Percentiles rank a stretch among this genome's conserved stretches.
These are phyloP conservation scores for Thelonectria blattea DNA, from an alignment of 2,329 filamentous ascomycete genomes.

Conservation along the genomic window DNA sequence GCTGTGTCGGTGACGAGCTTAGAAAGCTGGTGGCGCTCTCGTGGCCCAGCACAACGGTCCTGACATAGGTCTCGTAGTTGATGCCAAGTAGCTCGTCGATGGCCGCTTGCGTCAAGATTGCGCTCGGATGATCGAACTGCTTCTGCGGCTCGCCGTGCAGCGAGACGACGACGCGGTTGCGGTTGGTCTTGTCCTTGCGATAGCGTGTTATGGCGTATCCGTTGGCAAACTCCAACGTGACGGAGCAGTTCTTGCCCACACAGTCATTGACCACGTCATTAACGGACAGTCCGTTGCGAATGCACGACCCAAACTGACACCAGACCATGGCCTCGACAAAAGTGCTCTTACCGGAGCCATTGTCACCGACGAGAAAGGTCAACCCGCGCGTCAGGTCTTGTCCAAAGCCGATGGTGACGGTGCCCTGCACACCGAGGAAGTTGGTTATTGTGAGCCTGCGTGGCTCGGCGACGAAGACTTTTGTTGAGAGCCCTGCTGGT, in stretches of 20 bases:
- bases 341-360: conserved; percentile 34
- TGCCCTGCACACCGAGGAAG: conserved; percentile 30
- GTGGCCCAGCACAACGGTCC: conserved; percentile 27
- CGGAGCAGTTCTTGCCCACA: conserved; percentile 27
- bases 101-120: conserved; percentile 21
- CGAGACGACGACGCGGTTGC: conserved; percentile 24
- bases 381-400: conserved; percentile 23
- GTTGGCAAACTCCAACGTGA: conserved; percentile 30
- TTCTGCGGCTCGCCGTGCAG: conserved; percentile 21
- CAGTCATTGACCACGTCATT: conserved; percentile 31
- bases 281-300: conserved; percentile 22
- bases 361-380: conserved; percentile 26
- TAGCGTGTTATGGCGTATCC: conserved; percentile 28
- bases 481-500: conserved; percentile 7
- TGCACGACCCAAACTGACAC: conserved; percentile 28
- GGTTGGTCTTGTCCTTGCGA: conserved; percentile 23
- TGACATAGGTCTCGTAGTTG: conserved; percentile 26
- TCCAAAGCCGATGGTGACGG: conserved; percentile 23
- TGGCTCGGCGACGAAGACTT: conserved; percentile 29
- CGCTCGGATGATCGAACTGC: conserved; percentile 18
- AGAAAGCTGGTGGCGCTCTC: conserved; percentile 31
- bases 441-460: conserved; percentile 28
- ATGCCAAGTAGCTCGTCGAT: conserved; percentile 30
- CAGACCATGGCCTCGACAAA: conserved; percentile 27
- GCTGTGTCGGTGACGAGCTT: conserved; percentile 17